Conservation (phyloP, 2,329 filamentous ascomycete genomes). For the Penicillium sp. region DNA sequence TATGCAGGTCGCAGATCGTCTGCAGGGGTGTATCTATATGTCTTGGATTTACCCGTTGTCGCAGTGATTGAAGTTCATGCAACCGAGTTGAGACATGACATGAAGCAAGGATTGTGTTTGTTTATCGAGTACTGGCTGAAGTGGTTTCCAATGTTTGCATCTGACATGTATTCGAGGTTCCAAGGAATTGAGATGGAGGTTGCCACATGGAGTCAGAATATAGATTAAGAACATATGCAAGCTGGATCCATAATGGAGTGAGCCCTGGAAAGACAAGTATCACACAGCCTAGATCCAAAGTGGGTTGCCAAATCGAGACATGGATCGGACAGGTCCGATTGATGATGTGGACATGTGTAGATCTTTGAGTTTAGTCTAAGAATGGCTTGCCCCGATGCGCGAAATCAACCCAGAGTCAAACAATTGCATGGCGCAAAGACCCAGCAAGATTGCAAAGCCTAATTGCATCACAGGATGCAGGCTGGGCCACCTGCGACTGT, state of each 20-base stretch:
- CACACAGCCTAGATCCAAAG: background rate
- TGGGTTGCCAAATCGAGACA: background rate
- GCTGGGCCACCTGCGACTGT: slow-evolving; percentile 1
- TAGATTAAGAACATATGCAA: background rate
- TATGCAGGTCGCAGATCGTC: slow-evolving; percentile 16
- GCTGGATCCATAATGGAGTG: background rate
- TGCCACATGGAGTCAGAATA: background rate
- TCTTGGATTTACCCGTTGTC: slow-evolving; percentile 5
- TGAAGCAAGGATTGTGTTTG: background rate
- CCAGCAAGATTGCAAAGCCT: background rate
- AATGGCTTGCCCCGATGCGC: background rate
- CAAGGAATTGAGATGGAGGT: background rate
- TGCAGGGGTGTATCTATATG: slow-evolving; percentile 17
- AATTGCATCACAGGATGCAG: slow-evolving; percentile 3
- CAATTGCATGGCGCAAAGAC: background rate
- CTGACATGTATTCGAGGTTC: background rate
- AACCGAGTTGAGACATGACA: background rate
- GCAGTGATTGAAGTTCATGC: background rate
- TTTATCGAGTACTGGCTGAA: background rate
- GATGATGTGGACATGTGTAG: background rate
- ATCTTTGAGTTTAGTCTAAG: background rate
- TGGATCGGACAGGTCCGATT: background rate
- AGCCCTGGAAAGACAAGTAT: background rate
- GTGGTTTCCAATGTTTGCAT: background rate
- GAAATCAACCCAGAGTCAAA: background rate